Percentiles rank a stretch among this genome's conserved stretches.
Conservation (phyloP, 352 stramenopile species). For the Blastocystis hominis region DNA sequence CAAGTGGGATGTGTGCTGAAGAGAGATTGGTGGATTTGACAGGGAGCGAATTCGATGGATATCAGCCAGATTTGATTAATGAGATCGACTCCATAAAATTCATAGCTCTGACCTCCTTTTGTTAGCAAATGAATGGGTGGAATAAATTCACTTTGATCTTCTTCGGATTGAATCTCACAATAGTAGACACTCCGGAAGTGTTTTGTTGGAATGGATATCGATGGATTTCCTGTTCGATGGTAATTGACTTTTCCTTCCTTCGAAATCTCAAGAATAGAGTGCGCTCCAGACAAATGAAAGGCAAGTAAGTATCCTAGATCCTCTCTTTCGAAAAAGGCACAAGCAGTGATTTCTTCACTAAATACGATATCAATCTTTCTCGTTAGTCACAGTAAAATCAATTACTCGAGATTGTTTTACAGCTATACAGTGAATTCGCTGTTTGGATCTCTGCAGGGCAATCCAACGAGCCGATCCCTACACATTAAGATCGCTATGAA, state of each 20-base stretch:
- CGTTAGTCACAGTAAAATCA: background rate
- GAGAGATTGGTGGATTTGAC: background rate
- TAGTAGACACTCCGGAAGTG: background rate
- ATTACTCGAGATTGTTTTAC: background rate
- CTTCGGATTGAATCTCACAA: background rate
- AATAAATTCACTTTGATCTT: background rate
- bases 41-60: background rate
- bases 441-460: background rate
- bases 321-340: background rate
- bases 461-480: background rate
- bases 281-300: background rate
- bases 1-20: background rate
- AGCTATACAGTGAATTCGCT: background rate
- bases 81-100: background rate
- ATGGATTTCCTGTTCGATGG: background rate
- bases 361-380: background rate
- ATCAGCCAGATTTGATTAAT: background rate
- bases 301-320: background rate
- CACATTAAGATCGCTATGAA: background rate
- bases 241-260: background rate
- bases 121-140: background rate
- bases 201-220: background rate
- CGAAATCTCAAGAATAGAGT: background rate
- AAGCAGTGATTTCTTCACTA: background rate
- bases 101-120: background rate